phyloP scores from a whole-genome alignment of 164 flowering plant genomes.

The Macadamia tetraphylla region DNA sequence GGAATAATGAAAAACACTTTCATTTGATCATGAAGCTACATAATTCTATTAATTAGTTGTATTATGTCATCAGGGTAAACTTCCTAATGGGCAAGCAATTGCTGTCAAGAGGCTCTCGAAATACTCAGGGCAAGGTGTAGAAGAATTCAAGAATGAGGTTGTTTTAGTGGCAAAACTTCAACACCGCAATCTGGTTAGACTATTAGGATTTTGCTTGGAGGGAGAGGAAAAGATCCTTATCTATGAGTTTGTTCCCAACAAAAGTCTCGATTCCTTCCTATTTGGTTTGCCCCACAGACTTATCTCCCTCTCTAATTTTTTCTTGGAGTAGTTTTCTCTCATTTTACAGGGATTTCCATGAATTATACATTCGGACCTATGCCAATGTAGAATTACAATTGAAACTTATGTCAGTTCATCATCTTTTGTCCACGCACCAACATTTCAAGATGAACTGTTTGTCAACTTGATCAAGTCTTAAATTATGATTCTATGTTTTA shows the following conservation, averaged over 20 bases:
- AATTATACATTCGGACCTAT: background rate
- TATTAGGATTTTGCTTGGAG: slow-evolving; percentile 12
- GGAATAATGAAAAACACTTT: too few relatives aligned
- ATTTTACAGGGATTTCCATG: background rate
- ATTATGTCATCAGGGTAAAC: slow-evolving; percentile 12
- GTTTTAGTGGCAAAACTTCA: slow-evolving; percentile 13
- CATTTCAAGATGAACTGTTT: too few relatives aligned
- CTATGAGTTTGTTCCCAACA: slow-evolving; percentile 15
- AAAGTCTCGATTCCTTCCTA: slow-evolving; percentile 13
- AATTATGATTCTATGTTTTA: background rate
- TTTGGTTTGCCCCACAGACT: slow-evolving; percentile 5
- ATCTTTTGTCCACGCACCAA: background rate
- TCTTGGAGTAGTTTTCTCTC: too few relatives aligned
- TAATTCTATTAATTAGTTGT: background rate
- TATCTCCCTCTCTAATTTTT: background rate
- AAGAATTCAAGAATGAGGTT: slow-evolving; percentile 19
- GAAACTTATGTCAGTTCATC: too few relatives aligned
- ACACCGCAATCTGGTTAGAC: slow-evolving; percentile 18
- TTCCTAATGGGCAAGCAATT: slow-evolving; percentile 12
- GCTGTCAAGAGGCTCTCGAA: slow-evolving; percentile 18
- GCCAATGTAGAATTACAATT: background rate
- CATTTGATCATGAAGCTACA: too few relatives aligned
- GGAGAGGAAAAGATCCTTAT: slow-evolving; percentile 15
- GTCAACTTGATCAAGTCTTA: background rate
- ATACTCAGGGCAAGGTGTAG: slow-evolving; percentile 15